Percentiles rank a stretch among this genome's conserved stretches.
These are phyloP conservation scores for Kazachstania kunashirensis DNA, from an alignment of 805 yeast species.

Conservation along the genomic window DNA sequence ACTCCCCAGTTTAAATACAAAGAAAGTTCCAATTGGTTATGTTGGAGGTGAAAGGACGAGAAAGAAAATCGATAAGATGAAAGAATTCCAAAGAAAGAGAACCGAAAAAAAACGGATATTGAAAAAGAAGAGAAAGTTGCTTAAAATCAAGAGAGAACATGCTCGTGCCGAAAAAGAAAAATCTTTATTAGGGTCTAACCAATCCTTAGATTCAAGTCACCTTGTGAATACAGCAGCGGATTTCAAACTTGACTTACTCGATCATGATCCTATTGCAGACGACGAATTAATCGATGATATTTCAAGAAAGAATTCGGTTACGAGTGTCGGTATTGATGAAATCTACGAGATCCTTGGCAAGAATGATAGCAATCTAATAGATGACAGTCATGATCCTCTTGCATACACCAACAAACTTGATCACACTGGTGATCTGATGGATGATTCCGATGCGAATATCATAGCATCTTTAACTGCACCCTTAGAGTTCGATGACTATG, in stretches of 20 bases:
- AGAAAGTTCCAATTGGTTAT: constrained; percentile 30
- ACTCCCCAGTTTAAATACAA: constrained; percentile 22
- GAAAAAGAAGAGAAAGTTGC: constrained; percentile 27
- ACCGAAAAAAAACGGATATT: constrained; percentile 26
- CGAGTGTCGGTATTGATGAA: constrained; percentile 26
- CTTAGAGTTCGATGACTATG: constrained; percentile 17
- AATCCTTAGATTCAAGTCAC: background rate
- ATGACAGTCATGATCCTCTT: constrained; percentile 6
- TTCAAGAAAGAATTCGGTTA: constrained; percentile 19
- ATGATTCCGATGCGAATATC: constrained; percentile 24
- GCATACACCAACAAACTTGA: constrained; percentile 6
- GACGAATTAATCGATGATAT: background rate
- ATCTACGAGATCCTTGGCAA: constrained; percentile 25
- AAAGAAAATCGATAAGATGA: constrained; percentile 29
- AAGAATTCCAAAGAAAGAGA: constrained; percentile 28
- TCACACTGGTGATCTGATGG: constrained; percentile 8
- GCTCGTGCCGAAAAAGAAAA: constrained; percentile 24
- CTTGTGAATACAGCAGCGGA: background rate
- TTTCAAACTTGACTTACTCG: background rate
- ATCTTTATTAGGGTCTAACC: constrained; percentile 3
- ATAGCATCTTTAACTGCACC: constrained; percentile 30
- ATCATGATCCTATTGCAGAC: background rate
- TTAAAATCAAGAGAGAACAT: constrained; percentile 25
- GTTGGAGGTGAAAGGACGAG: constrained; percentile 30
- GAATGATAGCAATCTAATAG: constrained; percentile 17